A percentile compares a stretch with the other conserved stretches of the same genome.
Conservation (phyloP, 1,284 basidiomycete species). For the Pascua sp. region DNA sequence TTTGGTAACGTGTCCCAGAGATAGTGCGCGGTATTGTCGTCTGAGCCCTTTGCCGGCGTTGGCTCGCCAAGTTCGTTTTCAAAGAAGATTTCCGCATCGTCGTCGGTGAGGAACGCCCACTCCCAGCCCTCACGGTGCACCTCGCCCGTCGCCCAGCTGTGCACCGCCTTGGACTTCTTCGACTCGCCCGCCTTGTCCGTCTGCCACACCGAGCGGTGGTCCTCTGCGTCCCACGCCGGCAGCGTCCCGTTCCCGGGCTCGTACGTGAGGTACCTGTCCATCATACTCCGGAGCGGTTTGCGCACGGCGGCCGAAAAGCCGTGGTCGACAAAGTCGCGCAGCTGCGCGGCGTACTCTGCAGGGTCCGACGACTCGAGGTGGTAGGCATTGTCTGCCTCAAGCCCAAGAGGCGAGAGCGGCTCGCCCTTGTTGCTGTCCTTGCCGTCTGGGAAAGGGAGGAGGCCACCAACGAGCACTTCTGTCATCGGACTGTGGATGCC, state of each 20-base stretch:
- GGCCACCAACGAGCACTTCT: no score
- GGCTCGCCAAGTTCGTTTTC: not conserved
- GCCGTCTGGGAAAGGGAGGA: no score
- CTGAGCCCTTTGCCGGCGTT: conserved; percentile 8
- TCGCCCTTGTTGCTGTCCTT: no score
- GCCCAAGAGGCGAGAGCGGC: conserved; percentile 16
- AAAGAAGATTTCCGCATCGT: conserved; percentile 4
- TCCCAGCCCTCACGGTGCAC: conserved; percentile 42
- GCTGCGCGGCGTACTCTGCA: conserved; percentile 20
- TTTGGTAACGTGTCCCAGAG: conserved; percentile 43
- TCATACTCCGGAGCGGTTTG: no score
- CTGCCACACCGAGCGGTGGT: conserved; percentile 42
- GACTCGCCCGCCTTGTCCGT: conserved; percentile 37
- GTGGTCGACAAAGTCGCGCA: conserved; percentile 24
- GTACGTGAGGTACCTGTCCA: no score
- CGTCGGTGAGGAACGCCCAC: conserved; percentile 39
- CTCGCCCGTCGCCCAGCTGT: conserved; percentile 33
- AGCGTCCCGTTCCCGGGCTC: not conserved
- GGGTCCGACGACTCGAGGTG: conserved; percentile 21
- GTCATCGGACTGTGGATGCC: no score
- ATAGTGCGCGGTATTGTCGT: conserved; percentile 16
- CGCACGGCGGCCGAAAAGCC: no score
- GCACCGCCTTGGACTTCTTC: conserved; percentile 16
- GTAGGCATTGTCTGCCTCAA: conserved; percentile 34
- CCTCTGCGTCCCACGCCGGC: conserved; percentile 19